Evolutionary conservation across 768 basidiomycete genomes (phyloP).

Genomic region (Termitomyces sp.): DNA sequence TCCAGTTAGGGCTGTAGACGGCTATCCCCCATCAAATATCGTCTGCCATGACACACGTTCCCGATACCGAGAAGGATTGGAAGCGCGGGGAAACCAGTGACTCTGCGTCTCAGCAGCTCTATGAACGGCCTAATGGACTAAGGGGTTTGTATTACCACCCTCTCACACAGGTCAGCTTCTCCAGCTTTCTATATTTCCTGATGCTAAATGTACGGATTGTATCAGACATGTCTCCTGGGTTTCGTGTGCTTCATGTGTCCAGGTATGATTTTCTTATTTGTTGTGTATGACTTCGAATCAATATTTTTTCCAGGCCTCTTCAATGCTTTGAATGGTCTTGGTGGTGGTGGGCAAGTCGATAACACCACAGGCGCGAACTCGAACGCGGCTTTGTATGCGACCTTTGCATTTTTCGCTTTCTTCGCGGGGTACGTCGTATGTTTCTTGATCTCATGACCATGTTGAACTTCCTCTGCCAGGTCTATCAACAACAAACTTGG

Average conservation of each 20-base stretch:
- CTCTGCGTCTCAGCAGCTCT: slow-evolving; percentile 14
- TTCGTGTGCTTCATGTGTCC: slow-evolving; percentile 67
- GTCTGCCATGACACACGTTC: slow-evolving; percentile 14
- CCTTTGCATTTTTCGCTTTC: slow-evolving; percentile 39
- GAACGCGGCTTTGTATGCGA: slow-evolving; percentile 60
- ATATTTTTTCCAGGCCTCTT: slow-evolving; percentile 53
- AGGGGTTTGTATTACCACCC: slow-evolving; percentile 20
- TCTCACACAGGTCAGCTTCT: slow-evolving; percentile 16
- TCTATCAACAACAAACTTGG: slow-evolving; percentile 81
- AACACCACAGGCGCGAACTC: slow-evolving; percentile 63
- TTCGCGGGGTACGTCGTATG: slow-evolving; percentile 24
- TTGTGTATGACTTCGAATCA: neutral
- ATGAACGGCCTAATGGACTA: slow-evolving; percentile 18
- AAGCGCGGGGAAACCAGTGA: slow-evolving; percentile 9
- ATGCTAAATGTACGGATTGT: neutral
- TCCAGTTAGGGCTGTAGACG: neutral
- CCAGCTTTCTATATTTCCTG: neutral
- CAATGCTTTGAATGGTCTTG: slow-evolving; percentile 76
- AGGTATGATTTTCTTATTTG: slow-evolving; percentile 27
- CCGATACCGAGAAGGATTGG: slow-evolving; percentile 17
- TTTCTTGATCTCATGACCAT: neutral
- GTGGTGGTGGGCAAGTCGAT: slow-evolving; percentile 73
- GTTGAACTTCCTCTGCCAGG: slow-evolving; percentile 25
- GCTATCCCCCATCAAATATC: slow-evolving; percentile 5
- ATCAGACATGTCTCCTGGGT: slow-evolving; percentile 51